Evolutionary conservation across 1,284 basidiomycete genomes (phyloP), one percentile per base, ranked within the genome.

Genomic region (Cryptococcus wingfieldii): DNA sequence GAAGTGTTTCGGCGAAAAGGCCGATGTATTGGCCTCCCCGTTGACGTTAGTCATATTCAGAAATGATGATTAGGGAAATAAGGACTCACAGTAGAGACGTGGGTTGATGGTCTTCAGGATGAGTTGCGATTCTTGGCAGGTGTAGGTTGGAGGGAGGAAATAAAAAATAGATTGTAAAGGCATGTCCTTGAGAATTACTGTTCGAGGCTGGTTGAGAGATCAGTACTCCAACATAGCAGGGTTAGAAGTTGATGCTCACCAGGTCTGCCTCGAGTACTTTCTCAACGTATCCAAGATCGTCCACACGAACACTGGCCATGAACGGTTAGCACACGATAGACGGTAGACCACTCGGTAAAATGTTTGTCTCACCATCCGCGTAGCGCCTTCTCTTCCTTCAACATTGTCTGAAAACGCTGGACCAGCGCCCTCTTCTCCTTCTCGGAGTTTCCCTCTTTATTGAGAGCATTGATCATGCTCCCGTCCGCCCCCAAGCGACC

Each of bases 111-210:
- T 74, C 42, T 76, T 74, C n/a, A 81, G 66, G 80, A 92, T 84
- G 8, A 71, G 69, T 43, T 75, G 67, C 0, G 88, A 84, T 57
- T 86, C 84, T 0, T 80, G 69, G 1, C 81, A 79, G 1, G 72
- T 59, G 55, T 84, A 81, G 54, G 85, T 78, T 0, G 89, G 89
- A 7, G 83, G 81, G 19, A 82, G 69, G 71, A 91, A 95, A 75
- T 93, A 85, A 72, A 86, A 92, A 0, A 86, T 83, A 0, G 84
- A 86, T 16, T 85, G 77, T 0, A 68, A 66, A 0, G 86, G 82
- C 46, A 93, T 80, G 57, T 92, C 88, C 43, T 80, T 78, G 38
- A 92, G 70, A 47, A 84, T 86, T 7, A 80, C 81, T 3, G 88
- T 77, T 19, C 90, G 85, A 39, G 87, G 84, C 86, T 90, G 59